A percentile compares a stretch with the other conserved stretches of the same genome.
phyloP scores from a whole-genome alignment of 345 rosid genomes.

The Arabis hirsuta region DNA sequence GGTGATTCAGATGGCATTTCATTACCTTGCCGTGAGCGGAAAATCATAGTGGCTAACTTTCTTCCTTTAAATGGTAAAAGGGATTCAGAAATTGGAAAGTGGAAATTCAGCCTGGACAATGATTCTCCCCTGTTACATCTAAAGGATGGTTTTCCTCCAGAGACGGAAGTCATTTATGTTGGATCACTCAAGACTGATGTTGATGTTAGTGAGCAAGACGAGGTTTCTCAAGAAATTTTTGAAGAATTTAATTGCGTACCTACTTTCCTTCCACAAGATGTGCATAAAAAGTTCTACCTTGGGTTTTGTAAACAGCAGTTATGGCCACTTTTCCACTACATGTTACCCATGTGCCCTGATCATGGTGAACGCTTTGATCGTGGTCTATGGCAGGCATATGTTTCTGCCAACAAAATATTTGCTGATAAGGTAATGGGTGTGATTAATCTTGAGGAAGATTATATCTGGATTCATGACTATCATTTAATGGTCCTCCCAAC shows the following conservation, averaged over 20 bases:
- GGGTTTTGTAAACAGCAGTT: conserved; percentile 56
- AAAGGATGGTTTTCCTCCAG: conserved; percentile 51
- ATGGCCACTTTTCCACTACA: conserved; percentile 61
- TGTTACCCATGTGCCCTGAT: conserved; percentile 56
- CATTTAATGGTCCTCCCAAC: conserved; percentile 60
- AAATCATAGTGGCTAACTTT: conserved; percentile 51
- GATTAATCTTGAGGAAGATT: conserved; percentile 52
- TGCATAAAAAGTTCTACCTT: conserved; percentile 50
- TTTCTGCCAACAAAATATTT: conserved; percentile 57
- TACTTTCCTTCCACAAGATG: conserved; percentile 53
- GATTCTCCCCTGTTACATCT: conserved; percentile 51
- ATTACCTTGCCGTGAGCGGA: conserved; percentile 35
- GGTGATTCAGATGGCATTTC: conserved; percentile 41
- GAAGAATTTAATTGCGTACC: conserved; percentile 55
- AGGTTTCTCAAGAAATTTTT: conserved; percentile 47
- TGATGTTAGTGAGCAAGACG: conserved; percentile 52
- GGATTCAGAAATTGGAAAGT: conserved; percentile 46
- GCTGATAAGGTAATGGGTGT: conserved; percentile 56
- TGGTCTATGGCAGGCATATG: conserved; percentile 53
- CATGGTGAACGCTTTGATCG: conserved; percentile 52
- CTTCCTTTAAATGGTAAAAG: conserved; percentile 53
- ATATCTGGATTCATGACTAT: conserved; percentile 61
- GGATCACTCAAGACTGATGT: conserved; percentile 53
- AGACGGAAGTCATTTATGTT: conserved; percentile 49
- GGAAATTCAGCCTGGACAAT: conserved; percentile 47